phyloP scores from a whole-genome alignment of 352 stramenopile genomes.

The Pythium grandisporangium region DNA sequence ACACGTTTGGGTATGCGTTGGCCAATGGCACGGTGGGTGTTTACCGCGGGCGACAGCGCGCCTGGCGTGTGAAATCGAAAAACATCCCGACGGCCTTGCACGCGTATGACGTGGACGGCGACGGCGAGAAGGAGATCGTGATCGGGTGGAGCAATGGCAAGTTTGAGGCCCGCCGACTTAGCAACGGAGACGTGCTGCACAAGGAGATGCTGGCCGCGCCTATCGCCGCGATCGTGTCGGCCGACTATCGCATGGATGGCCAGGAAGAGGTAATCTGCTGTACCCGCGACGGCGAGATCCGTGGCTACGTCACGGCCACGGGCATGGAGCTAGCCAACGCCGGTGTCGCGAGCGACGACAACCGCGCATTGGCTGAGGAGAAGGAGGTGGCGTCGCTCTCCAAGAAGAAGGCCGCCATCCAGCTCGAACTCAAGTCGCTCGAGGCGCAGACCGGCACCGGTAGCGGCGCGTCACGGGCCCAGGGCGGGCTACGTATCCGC shows the following conservation, averaged over 20 bases:
- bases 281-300: constrained; percentile 67
- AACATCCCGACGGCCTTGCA: constrained; percentile 72
- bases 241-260: constrained; percentile 87
- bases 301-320: constrained; percentile 43
- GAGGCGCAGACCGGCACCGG: constrained; percentile 28
- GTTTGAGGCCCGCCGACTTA: constrained; percentile 58
- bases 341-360: constrained; percentile 18
- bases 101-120: constrained; percentile 86
- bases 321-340: constrained; percentile 24
- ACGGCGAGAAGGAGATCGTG: constrained; percentile 84
- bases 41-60: constrained; percentile 78
- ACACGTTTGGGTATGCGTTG: constrained; percentile 82
- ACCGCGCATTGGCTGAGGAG: constrained; percentile 46
- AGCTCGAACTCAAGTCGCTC: constrained; percentile 69
- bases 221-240: constrained; percentile 58
- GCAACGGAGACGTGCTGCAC: constrained; percentile 82
- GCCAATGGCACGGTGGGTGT: constrained; percentile 91
- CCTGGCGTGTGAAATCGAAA: constrained; percentile 91
- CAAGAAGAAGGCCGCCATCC: constrained; percentile 65
- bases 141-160: constrained; percentile 90
- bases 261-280: constrained; percentile 87
- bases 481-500: constrained; percentile 35
- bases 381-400: constrained; percentile 78
- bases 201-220: constrained; percentile 64
- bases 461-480: constrained; percentile 20